Conservation (phyloP, 1,284 basidiomycete genomes). For the Cryptococcus sp. region DNA sequence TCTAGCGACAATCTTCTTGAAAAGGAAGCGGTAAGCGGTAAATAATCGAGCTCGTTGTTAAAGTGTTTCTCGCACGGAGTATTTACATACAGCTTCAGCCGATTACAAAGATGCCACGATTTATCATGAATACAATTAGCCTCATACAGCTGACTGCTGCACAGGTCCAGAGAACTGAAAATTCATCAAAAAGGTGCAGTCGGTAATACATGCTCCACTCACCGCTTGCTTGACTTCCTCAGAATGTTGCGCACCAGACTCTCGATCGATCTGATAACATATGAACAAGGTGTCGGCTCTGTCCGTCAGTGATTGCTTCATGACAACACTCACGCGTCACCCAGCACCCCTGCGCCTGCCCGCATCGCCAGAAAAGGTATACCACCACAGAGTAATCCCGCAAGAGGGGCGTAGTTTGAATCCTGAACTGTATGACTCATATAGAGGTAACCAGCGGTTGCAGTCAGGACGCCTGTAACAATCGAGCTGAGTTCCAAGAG, state of each 20-base stretch:
- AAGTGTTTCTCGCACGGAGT: too few species aligned
- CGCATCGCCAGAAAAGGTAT: conserved; percentile 75
- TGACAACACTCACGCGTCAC: conserved; percentile 59
- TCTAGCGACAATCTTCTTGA: too few species aligned
- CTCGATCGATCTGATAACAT: conserved; percentile 83
- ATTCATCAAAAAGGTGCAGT: background rate
- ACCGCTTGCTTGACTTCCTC: conserved; percentile 68
- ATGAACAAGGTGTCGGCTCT: conserved; percentile 73
- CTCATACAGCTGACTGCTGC: too few species aligned
- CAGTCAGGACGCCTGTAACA: conserved; percentile 70
- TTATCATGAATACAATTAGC: too few species aligned
- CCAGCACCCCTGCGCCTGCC: conserved; percentile 75
- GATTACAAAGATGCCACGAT: too few species aligned
- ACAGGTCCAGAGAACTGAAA: too few species aligned
- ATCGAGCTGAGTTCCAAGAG: conserved; percentile 63
- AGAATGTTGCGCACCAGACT: conserved; percentile 59
- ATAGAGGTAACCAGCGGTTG: conserved; percentile 77
- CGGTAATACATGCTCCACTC: conserved; percentile 39
- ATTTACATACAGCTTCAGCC: too few species aligned
- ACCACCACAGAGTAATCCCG: conserved; percentile 69
- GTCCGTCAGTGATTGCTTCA: conserved; percentile 5
- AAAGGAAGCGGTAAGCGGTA: too few species aligned
- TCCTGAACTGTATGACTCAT: conserved; percentile 76
- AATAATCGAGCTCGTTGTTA: too few species aligned
- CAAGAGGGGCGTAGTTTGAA: conserved; percentile 69